Evolutionary conservation across 2,329 filamentous ascomycete species (phyloP).

Genomic region (Tolypocladium ophioglossoides): DNA sequence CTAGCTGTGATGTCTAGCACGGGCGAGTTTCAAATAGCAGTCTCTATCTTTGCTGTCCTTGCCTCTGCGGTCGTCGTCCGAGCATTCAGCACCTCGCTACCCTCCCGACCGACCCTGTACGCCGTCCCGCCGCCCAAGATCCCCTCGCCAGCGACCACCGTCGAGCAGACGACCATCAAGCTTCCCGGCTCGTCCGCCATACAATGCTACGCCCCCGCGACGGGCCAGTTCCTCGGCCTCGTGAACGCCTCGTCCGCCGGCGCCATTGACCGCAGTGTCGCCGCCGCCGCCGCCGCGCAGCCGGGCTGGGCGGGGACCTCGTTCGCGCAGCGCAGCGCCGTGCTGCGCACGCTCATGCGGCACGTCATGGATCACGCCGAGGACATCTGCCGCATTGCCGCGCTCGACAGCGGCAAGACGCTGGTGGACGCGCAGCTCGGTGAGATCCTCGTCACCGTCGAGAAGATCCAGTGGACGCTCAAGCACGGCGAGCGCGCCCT

Average conservation of each 20-base stretch:
- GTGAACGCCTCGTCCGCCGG: conserved; percentile 67
- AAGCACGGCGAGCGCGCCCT: conserved; percentile 79
- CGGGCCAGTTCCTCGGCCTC: conserved; percentile 69
- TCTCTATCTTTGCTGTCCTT: conserved; percentile 11
- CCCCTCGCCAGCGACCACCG: conserved; percentile 43
- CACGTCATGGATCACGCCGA: conserved; percentile 84
- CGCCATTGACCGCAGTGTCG: conserved; percentile 70
- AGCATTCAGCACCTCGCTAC: conserved; percentile 15
- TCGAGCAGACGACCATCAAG: conserved; percentile 53
- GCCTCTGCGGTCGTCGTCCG: conserved; percentile 21
- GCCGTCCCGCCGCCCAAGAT: conserved; percentile 50
- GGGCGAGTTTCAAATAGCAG: conserved; percentile 13
- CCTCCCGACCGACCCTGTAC: conserved; percentile 42
- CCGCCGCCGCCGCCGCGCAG: conserved; percentile 65
- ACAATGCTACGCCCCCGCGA: conserved; percentile 84
- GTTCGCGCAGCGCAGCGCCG: conserved; percentile 65
- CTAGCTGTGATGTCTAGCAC: not conserved
- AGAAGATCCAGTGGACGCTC: conserved; percentile 93
- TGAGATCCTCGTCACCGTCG: conserved; percentile 85
- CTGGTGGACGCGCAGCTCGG: conserved; percentile 89
- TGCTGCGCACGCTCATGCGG: conserved; percentile 71
- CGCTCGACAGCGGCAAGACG: conserved; percentile 91
- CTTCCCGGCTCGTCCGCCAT: conserved; percentile 56
- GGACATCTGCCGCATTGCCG: conserved; percentile 73
- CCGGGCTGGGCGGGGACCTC: conserved; percentile 65